These are phyloP conservation scores for Leccinum variicolor DNA, from an alignment of 768 basidiomycete genomes.

Conservation along the genomic window DNA sequence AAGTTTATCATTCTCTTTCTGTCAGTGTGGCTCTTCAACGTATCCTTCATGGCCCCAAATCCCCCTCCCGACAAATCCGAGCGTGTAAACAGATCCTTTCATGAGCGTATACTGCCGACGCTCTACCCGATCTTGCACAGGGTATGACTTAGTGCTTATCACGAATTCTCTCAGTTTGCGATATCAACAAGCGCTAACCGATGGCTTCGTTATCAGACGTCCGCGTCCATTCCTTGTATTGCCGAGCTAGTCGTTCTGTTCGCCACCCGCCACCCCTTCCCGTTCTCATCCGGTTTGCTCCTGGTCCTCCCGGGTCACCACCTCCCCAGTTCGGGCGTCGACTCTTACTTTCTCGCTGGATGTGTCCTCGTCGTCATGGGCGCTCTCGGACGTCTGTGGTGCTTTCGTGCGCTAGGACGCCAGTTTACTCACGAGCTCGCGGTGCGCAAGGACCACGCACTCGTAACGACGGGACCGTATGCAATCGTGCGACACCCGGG, in stretches of 20 bases:
- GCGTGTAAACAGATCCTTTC: slow-evolving; percentile 15
- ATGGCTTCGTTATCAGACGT: slow-evolving; percentile 9
- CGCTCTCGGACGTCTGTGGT: slow-evolving; percentile 34
- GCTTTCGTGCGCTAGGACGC: slow-evolving; percentile 31
- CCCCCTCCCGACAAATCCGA: slow-evolving; percentile 20
- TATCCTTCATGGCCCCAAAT: slow-evolving; percentile 22
- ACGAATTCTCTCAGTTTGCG: not conserved
- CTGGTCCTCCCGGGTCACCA: slow-evolving; percentile 15
- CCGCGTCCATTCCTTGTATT: slow-evolving; percentile 28
- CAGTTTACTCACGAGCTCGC: slow-evolving; percentile 36
- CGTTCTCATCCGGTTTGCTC: slow-evolving; percentile 20
- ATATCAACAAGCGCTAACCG: slow-evolving; percentile 1
- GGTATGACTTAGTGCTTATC: slow-evolving; percentile 9
- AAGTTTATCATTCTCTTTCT: slow-evolving; percentile 23
- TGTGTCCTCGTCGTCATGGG: slow-evolving; percentile 27
- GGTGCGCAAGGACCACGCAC: slow-evolving; percentile 27
- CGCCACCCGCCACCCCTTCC: slow-evolving; percentile 14
- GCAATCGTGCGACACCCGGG: slow-evolving; percentile 35
- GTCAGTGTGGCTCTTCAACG: slow-evolving; percentile 28
- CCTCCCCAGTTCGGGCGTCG: slow-evolving; percentile 20
- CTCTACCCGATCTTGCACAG: slow-evolving; percentile 21
- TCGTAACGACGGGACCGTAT: slow-evolving; percentile 36
- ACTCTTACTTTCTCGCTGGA: slow-evolving; percentile 30
- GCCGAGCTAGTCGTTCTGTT: slow-evolving; percentile 25
- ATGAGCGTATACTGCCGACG: slow-evolving; percentile 22